Evolutionary conservation across 345 rosid genomes (phyloP), one percentile per base, ranked within the genome.

Genomic region (Garcia nutans): DNA sequence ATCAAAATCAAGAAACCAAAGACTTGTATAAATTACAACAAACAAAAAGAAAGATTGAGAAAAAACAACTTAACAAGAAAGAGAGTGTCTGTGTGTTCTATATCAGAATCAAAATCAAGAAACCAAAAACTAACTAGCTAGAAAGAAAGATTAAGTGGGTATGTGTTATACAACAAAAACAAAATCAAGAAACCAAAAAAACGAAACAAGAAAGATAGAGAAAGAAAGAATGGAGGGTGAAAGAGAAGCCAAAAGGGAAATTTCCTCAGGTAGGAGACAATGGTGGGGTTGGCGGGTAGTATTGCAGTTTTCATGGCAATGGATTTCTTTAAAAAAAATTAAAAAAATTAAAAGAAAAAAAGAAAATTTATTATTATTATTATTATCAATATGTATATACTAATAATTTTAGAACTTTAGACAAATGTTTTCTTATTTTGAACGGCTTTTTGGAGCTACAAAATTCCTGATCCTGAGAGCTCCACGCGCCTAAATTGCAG

Each of bases 221-320:
- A 79, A 17, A 60, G 42, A 45, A 33, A 55, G 23, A 8, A 41
- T 59, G 3, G 49, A 72, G 13, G 19, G 56, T 52, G 56, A 13
- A 15, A 50, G 10, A 24, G 41, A 59, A 42, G 50, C 19, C 11
- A 67, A 54, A 10, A 11, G 74, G 76, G 83, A 83, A 83, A 71
- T 71, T 83, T 83, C 83, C 72, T 71, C 22, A 31, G 72, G 71
- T 20, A 68, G 81, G 19, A 68, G 69, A 17, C 77, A 76, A 9
- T 10, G 81, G 73, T 74, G 81, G 76, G 69, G 81, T n/a, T 80
- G 83, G 78, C 79, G 66, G 80, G 70, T 72, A 63, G 45, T 66
- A 71, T 63, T 63, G 37, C 42, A 23, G 17, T 17, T 41, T 37
- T 54, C 52, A 8, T 66, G 77, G 52, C 19, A 33, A 57, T 58